A percentile compares a stretch with the other conserved stretches of the same genome.
Conservation (phyloP, 2,329 filamentous ascomycete genomes). For the Trichophyton benhamiae region DNA sequence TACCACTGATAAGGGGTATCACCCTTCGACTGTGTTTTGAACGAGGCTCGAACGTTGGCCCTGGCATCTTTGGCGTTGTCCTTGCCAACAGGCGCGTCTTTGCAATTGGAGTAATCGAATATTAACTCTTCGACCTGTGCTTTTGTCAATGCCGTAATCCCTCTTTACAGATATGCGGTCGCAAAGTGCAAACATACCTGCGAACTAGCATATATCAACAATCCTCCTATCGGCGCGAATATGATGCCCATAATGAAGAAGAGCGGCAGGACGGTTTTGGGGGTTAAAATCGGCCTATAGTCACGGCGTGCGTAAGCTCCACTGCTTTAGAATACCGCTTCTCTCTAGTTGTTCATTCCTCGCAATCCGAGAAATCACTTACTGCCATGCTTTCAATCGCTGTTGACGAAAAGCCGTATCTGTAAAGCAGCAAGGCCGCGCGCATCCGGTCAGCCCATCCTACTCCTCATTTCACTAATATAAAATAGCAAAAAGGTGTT, state of each 20-base stretch:
- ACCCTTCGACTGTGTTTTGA: conserved; percentile 46
- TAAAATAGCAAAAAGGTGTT: neutral
- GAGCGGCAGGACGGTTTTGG: conserved; percentile 80
- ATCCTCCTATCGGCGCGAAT: conserved; percentile 82
- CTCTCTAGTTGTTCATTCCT: neutral
- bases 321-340: neutral
- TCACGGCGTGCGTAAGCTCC: neutral
- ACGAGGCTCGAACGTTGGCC: conserved; percentile 50
- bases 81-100: conserved; percentile 38
- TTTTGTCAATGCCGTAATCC: neutral
- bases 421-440: conserved; percentile 26
- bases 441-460: conserved; percentile 4
- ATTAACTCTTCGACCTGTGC: conserved; percentile 72
- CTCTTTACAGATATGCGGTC: neutral
- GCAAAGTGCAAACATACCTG: conserved; percentile 42
- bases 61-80: conserved; percentile 44
- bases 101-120: conserved; percentile 82
- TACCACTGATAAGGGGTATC: conserved; percentile 23
- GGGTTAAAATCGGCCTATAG: conserved; percentile 75
- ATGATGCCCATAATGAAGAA: conserved; percentile 87
- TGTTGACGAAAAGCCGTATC: conserved; percentile 96
- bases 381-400: conserved; percentile 97
- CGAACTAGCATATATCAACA: conserved; percentile 74
- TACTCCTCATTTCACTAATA: neutral
- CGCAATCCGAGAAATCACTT: conserved; percentile 32